Base-by-base conservation (phyloP, 1,139 yeast species). In the Taiozyma sp. region DNA sequence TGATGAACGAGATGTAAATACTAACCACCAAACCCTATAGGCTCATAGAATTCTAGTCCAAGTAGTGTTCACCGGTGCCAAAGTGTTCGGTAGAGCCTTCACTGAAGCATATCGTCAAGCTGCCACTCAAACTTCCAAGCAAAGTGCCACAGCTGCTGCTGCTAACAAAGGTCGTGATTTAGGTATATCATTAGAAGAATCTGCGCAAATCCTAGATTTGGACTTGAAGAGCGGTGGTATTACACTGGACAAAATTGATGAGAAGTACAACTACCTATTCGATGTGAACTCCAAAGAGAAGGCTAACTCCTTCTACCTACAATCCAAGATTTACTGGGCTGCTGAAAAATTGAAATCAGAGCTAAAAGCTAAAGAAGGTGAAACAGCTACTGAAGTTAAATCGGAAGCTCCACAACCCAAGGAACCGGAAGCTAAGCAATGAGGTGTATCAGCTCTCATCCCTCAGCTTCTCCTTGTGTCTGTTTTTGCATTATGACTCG, bases 41-140 rank as follows among this genome's bases (percentile, higher is more conserved):
- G 98, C 99, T 57, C 97, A 92, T 69, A 83, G 97, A 74, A 79
- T 93, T 57, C 66, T 93, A 51, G 90, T 89, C 60, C 93, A 89
- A 71, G 96, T 93, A 58, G 80, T 91, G 53, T 81, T 92, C 65
- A 92, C 98, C 23, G 98, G 98, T 51, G 96, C 98, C 13, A 85
- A 90, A 57, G 98, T 93, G 44, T 91, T 93, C 66, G 98, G 98
- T 49, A 81, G 89, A 60, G 99, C 99, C 0, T 93, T 93, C 70
- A 80, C 92, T n/a, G 97, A 91, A 68, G 98, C 99, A 0, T 93
- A 92, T 76, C 87, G 86, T 64, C 98, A 93, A 71, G 98, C 99
- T 1, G 96, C 97, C 19, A 85, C 88, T 52, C 91, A 90, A 42
- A 80, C 90, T 10, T 88, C 90, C 8, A 81, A 86, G 48, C 81